These are phyloP conservation scores for Aspergillus pseudoterreus DNA, from an alignment of 2,329 filamentous ascomycete genomes.

Conservation along the genomic window DNA sequence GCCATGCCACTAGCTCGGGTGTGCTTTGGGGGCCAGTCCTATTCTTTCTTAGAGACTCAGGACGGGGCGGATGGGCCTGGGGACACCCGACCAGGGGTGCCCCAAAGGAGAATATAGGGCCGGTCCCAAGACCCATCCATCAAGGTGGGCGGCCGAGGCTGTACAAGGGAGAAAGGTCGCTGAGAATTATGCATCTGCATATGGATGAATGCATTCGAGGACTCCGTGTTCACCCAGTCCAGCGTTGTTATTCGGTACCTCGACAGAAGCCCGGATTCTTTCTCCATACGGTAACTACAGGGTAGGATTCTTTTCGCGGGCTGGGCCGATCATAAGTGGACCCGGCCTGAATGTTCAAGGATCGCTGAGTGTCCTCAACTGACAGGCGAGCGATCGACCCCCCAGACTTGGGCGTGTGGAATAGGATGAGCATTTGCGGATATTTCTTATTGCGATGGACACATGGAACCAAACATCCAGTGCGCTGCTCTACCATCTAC, in stretches of 20 bases:
- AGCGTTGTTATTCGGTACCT: too few species aligned
- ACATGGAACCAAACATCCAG: background rate
- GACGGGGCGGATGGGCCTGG: background rate
- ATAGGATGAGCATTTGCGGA: background rate
- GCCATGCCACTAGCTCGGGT: background rate
- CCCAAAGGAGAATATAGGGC: conserved; percentile 1
- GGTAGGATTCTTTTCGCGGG: background rate
- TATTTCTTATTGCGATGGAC: background rate
- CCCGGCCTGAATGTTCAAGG: background rate
- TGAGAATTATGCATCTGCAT: background rate
- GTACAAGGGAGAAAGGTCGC: background rate
- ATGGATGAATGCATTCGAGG: background rate
- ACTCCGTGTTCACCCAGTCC: too few species aligned
- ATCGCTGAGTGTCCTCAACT: background rate
- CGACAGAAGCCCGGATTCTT: background rate
- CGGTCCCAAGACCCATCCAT: background rate
- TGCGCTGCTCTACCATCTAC: background rate
- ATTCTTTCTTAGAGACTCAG: background rate
- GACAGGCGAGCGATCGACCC: background rate
- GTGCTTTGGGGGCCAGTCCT: background rate
- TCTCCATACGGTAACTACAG: background rate
- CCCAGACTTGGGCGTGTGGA: background rate
- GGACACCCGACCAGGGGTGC: background rate
- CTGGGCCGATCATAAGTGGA: conserved; percentile 1
- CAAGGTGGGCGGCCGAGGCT: conserved; percentile 3